A percentile compares a stretch with the other conserved stretches of the same genome.
Evolutionary conservation across 345 rosid species (phyloP).

Genomic region (Rubroshorea leprosula): DNA sequence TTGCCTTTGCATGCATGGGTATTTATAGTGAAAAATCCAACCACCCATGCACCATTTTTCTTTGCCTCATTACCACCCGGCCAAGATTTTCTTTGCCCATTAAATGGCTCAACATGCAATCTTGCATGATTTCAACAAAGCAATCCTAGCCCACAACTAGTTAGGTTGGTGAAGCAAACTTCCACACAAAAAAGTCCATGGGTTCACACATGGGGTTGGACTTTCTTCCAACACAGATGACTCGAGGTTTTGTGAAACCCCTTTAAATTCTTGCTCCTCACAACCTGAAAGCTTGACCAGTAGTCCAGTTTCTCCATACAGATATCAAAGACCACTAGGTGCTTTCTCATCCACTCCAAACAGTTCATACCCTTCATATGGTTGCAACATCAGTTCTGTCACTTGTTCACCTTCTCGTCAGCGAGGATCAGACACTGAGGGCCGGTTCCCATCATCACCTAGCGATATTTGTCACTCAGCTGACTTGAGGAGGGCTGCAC

Average conservation of each 20-base stretch:
- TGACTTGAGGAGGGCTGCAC: constrained; percentile 83
- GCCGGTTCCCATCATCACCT: constrained; percentile 93
- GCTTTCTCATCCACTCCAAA: constrained; percentile 35
- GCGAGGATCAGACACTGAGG: constrained; percentile 82
- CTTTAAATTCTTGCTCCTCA: constrained; percentile 41
- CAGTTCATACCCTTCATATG: constrained; percentile 31
- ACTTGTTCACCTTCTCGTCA: constrained; percentile 53
- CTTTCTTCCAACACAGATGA: no score
- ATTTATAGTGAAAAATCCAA: no score
- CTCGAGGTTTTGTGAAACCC: constrained; percentile 51
- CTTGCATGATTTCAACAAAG: no score
- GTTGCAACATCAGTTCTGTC: constrained; percentile 20
- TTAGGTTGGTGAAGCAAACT: no score
- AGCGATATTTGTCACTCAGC: constrained; percentile 97
- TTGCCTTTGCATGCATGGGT: no score
- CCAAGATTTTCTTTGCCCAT: no score
- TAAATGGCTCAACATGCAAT: no score
- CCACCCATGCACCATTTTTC: no score
- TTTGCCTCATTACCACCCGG: no score
- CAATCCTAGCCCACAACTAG: no score
- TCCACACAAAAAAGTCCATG: no score
- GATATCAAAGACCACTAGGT: constrained; percentile 53
- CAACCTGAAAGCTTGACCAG: constrained; percentile 73
- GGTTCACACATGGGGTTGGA: no score
- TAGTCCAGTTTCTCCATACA: constrained; percentile 84